Evolutionary conservation across 192 early-diverging fungal species (phyloP).

Genomic region (Chytriomyces sp.): DNA sequence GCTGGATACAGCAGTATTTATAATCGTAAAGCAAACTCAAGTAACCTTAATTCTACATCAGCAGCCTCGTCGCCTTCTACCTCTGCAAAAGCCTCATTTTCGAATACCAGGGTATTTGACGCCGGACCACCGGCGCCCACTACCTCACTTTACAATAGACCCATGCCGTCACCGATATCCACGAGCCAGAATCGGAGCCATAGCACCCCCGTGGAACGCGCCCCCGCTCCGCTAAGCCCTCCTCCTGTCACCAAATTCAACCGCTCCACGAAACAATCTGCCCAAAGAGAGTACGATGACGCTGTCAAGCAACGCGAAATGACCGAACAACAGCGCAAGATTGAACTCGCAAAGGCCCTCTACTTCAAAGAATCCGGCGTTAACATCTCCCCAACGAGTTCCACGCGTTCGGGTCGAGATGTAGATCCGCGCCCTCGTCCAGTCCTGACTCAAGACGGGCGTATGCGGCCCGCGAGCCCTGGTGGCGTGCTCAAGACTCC

Average conservation of each 20-base stretch:
- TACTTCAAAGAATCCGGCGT: slow-evolving; percentile 12
- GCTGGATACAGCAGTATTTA: background rate
- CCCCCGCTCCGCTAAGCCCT: background rate
- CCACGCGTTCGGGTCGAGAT: background rate
- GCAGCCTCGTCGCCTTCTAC: background rate
- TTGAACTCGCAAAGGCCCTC: slow-evolving; percentile 24
- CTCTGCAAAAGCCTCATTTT: background rate
- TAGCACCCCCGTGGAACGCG: background rate
- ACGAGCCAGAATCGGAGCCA: background rate
- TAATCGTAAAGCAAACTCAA: background rate
- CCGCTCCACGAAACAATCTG: background rate
- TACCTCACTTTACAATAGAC: too few relatives aligned
- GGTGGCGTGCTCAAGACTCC: too few relatives aligned
- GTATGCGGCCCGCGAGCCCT: too few relatives aligned
- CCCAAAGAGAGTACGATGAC: background rate
- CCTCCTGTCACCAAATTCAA: slow-evolving; percentile 14
- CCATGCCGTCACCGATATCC: background rate
- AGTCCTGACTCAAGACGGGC: background rate
- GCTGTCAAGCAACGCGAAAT: slow-evolving; percentile 6
- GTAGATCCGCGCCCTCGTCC: background rate
- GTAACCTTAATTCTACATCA: too few relatives aligned
- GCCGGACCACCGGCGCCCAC: background rate
- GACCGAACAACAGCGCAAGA: background rate
- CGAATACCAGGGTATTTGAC: background rate
- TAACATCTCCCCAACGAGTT: background rate